phyloP scores from a whole-genome alignment of 2,329 filamentous ascomycete species.

The Cladosporium sp. region DNA sequence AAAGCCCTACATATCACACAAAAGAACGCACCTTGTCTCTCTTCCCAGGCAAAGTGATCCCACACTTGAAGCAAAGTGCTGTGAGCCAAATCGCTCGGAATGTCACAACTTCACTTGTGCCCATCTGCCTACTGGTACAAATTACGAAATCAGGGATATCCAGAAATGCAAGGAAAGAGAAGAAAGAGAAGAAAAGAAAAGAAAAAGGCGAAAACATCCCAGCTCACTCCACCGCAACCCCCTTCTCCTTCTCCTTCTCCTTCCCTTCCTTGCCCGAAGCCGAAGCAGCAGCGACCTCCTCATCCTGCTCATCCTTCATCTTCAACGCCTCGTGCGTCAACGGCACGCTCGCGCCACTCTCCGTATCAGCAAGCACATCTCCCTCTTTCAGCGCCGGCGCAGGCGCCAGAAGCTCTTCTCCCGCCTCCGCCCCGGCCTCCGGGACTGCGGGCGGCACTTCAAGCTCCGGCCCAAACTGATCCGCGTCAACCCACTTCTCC shows the following conservation, averaged over 20 bases:
- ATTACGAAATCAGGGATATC: not conserved
- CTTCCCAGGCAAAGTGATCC: too few relatives aligned
- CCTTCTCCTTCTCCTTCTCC: not conserved
- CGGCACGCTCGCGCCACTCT: constrained; percentile 1
- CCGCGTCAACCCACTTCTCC: constrained; percentile 20
- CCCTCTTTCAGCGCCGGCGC: not conserved
- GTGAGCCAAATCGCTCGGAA: too few relatives aligned
- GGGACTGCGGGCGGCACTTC: not conserved
- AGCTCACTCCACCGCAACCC: not conserved
- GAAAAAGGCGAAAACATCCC: not conserved
- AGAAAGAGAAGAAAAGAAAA: not conserved
- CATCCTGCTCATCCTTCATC: constrained; percentile 24
- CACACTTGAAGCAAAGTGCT: too few relatives aligned
- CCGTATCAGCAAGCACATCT: not conserved
- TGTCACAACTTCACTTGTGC: too few relatives aligned
- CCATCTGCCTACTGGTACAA: too few relatives aligned
- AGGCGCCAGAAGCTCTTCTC: not conserved
- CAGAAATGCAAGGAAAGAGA: not conserved
- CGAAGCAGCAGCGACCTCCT: constrained; percentile 3
- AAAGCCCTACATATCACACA: too few relatives aligned
- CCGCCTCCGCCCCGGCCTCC: not conserved
- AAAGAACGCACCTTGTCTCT: too few relatives aligned
- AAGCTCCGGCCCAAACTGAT: constrained; percentile 26
- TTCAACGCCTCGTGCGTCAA: constrained; percentile 28
- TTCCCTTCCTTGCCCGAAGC: not conserved